Base-by-base conservation (phyloP, 2,329 filamentous ascomycete species). In the Alternaria rosae region DNA sequence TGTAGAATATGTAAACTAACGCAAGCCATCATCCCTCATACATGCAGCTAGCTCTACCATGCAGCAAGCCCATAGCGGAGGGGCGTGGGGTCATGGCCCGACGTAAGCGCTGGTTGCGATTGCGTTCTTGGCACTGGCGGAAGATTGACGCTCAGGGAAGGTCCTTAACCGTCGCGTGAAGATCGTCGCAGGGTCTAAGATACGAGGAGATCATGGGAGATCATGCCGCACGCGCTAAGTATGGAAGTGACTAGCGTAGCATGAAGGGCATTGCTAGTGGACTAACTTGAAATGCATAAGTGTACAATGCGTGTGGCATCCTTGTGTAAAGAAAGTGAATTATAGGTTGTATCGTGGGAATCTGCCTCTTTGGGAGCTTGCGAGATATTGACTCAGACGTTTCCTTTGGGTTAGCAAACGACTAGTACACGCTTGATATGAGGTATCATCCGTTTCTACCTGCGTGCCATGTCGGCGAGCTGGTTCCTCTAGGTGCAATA, bases 141-240 rank as follows among this genome's bases (percentile, higher is more conserved):
- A 57, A 47, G 17, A 28, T 61, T 28, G 57, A 63, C 57, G 41
- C 23, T 47, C 52, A 56, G 38, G 61, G 61, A 63, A 63, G 61
- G 61, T 60, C 57, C 47, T 21, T 38, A 43, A 38, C 25, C 26
- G 28, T 21, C 15, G 25, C 21, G 5, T 43, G 25, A 47, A 25
- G 61, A 63, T 63, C 61, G 52, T 20, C 52, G 43, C 61, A 60
- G 57, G 57, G 61, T 48, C 53, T 41, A 41, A 60, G 57, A 60
- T 60, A 63, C 32, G 61, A 51, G 45, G 32, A 38, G 61, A 60
- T 63, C 59, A 53, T 45, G 32, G 59, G 54, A 60, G 54, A 58
- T 54, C 42, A 21, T 47, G 48, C 48, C 30, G 45, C 30, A 21
- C 54, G 26, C 30, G 30, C 48, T 58, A 53, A 12, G 30, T n/a